Base-by-base conservation (phyloP, 1,284 basidiomycete genomes). In the Puccinia triticina region DNA sequence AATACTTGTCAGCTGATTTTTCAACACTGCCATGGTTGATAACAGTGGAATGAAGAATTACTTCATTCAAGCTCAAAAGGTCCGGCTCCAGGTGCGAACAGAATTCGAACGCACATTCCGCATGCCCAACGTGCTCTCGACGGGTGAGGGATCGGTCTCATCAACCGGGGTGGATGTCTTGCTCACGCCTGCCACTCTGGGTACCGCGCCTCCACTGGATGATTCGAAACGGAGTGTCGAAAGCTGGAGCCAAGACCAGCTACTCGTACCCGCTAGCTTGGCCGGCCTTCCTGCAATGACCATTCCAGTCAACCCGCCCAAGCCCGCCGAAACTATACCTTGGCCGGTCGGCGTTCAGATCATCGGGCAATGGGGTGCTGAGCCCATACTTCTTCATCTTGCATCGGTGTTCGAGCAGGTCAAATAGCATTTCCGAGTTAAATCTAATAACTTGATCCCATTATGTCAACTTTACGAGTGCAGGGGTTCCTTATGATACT, bases 11-110 rank as follows among this genome's bases (percentile, higher is more conserved):
- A 37, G 29, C 29, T 37, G 34, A 57, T 34, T 73, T 32, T 50
- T 10, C 12, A 8, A 21, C 40, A 26, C 18, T 40, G 11, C 32
- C 18, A 2, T 18, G 34, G 2, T n/a, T n/a, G 46, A 71, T 34
- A 34, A 8, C 85, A 96, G 94, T 84, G 95, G 94, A 21, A 97
- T 96, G 86, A 93, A 98, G 88, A 98, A 97, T 86, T 98, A 96
- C 87, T 98, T 95, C 86, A 89, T 98, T 3, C 93, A 96, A 88
- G 95, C 97, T 0, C 92, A 95, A 83, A 90, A 91, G 26, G 90
- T 98, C 29, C 91, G 96, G 0, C 89, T 90, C 61, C 87, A 90
- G 10, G 88, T 99, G 76, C 90, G 91, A 84, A 85, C 89, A 3
- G 95, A 98, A 85, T 96, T 95, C 84, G 89, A 93, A 84, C 85